Evolutionary conservation across 2,329 filamentous ascomycete species (phyloP), one percentile per base, ranked within the genome.

Genomic region (Aspergillus pseudonomiae): DNA sequence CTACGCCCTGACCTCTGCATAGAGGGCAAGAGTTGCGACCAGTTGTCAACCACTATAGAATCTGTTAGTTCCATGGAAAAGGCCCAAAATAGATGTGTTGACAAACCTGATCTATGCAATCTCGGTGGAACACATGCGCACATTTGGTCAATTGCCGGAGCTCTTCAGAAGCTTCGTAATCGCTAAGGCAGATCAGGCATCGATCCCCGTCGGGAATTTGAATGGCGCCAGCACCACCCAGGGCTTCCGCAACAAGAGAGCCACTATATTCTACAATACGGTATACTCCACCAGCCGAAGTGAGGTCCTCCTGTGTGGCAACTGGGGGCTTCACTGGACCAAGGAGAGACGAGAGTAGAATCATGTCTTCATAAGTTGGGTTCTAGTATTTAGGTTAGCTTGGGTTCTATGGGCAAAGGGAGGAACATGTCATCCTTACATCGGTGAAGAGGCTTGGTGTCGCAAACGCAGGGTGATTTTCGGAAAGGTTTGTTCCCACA

Each of bases 321-420:
- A 91, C 89, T 3, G 88, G 88, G 2, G 88, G 88, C 71, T 91
- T 91, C 4, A 85, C 88, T 55, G 89, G 88, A 1, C 88, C 89
- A 19, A 91, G 79, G 12, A 91, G 81, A 14, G 87, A 88, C 14
- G 88, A 89, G 4, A 91, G 81, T 52, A 91, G 78, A 73, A 90
- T 85, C 88, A 91, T 91, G 68, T 91, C 88, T 75, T 91, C 88
- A 71, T 91, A 91, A 1, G 88, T 90, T 2, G 88, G 88, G 58
- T 84, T 84, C 81, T 84, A 62, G 43, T 62, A 45, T 21, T 36
- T 10, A 32, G 48, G 50, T 72, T 63, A 71, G 67, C 32, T 62
- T 39, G 14, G n/a, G 6, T 32, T 28, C 16, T 26, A 39, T 1
- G 12, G 43, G 34, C 12, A 50, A 56, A 55, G 24, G 52, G 32